Percentiles rank a stretch among this genome's conserved stretches.
These are phyloP conservation scores for Hypoxylon sp. DNA, from an alignment of 2,329 filamentous ascomycete species.

Conservation along the genomic window DNA sequence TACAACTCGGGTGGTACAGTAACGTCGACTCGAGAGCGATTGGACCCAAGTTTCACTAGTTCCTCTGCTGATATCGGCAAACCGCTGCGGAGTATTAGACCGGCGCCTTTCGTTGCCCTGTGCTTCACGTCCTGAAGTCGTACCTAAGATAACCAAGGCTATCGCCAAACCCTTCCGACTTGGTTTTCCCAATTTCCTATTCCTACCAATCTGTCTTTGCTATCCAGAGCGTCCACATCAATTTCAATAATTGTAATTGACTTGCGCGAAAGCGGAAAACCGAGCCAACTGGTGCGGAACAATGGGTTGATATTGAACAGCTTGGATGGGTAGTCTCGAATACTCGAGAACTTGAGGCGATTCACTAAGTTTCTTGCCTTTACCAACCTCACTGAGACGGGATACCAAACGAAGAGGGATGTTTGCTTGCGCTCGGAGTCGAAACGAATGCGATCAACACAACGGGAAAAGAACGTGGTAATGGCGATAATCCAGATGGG, in stretches of 20 bases:
- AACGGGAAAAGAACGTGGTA: conserved; percentile 50
- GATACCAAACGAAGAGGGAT: conserved; percentile 42
- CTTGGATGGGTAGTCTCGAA: background rate
- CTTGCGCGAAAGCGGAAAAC: conserved; percentile 10
- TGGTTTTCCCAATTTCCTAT: conserved; percentile 16
- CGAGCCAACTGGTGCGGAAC: conserved; percentile 3
- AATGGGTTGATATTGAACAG: conserved; percentile 20
- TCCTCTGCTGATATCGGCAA: conserved; percentile 26
- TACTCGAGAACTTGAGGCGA: conserved; percentile 1
- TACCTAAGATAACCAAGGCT: conserved; percentile 24
- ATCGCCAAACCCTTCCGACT: conserved; percentile 26
- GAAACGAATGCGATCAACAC: conserved; percentile 55
- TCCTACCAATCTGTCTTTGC: conserved; percentile 17
- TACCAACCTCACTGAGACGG: conserved; percentile 37
- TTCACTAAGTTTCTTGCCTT: conserved; percentile 23
- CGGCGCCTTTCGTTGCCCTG: conserved; percentile 6
- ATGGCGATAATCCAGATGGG: conserved; percentile 45
- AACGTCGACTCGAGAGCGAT: conserved; percentile 1
- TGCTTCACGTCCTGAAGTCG: conserved; percentile 13
- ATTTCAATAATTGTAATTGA: conserved; percentile 15
- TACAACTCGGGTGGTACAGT: conserved; percentile 18
- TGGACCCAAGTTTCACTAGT: conserved; percentile 17
- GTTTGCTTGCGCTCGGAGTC: conserved; percentile 37
- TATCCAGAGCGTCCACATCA: conserved; percentile 30
- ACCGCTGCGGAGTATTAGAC: conserved; percentile 6